Base-by-base conservation (phyloP, 1,139 yeast genomes). In the Spathaspora sp. region DNA sequence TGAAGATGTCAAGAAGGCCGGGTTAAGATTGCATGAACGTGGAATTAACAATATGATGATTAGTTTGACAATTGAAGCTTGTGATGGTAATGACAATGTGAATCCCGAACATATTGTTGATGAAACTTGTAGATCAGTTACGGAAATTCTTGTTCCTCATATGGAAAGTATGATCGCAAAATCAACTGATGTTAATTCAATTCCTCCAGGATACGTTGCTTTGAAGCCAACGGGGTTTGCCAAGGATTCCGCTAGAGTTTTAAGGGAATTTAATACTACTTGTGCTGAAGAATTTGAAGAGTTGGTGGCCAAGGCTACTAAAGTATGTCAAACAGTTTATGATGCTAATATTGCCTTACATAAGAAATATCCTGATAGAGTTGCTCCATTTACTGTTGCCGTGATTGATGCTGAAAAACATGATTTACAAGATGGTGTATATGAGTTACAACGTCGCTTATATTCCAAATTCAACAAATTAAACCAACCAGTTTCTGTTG, bases 1-100 rank as follows among this genome's bases (percentile, higher is more conserved):
- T 48, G 68, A 67, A 9, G 87, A 90, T 54, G 95, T 90, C 18
- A 74, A 80, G 47, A 64, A 72, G 45, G 86, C 96, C 4, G 96
- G 96, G 46, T 70, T 74, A 45, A 72, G 81, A 51, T 74, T 93
- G 54, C 73, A 81, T 47, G 65, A 76, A 47, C 76, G 96, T 51
- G 96, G 96, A 11, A 86, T 90, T 60, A 82, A 88, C 56, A 91
- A 91, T 71, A 89, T 90, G 95, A 90, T 93, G 96, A 75, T 91
- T 37, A 85, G 95, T 3, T 82, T 90, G 65, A 89, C 97, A 16
- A 90, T 90, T 46, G 99, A 93, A 68, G 96, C 95, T 47, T 85
- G 97, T 49, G 89, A 89, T 55, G 96, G 96, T 29, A 76, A 75
- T 50, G 74, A 66, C 44, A 76, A 80, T 53, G 77, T 87, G 50